phyloP scores from a whole-genome alignment of 2,329 filamentous ascomycete genomes.

The Endocalyx cinctus region DNA sequence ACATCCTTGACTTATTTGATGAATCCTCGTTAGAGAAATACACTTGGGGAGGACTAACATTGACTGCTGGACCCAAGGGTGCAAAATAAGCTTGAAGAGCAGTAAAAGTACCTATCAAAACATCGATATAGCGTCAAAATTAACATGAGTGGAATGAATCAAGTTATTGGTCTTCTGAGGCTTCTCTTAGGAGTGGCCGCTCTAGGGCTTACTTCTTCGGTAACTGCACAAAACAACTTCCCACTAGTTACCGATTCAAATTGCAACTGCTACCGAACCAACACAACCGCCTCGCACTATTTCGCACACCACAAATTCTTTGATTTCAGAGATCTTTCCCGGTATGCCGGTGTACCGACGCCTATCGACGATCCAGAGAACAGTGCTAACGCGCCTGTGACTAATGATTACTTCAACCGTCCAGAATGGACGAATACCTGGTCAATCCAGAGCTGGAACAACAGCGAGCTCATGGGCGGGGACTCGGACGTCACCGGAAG shows the following conservation, averaged over 20 bases:
- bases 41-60: too few species aligned
- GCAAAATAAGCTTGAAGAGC: too few species aligned
- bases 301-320: constrained; percentile 43
- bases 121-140: too few species aligned
- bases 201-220: too few species aligned
- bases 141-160: too few species aligned
- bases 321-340: constrained; percentile 41
- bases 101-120: too few species aligned
- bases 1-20: too few species aligned
- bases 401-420: constrained; percentile 25
- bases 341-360: constrained; percentile 30
- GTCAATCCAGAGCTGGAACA: constrained; percentile 32
- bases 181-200: too few species aligned
- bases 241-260: constrained; percentile 18
- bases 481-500: constrained; percentile 18
- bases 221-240: constrained; percentile 19
- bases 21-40: too few species aligned
- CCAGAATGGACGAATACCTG: constrained; percentile 25
- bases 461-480: constrained; percentile 22
- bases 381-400: constrained; percentile 21
- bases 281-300: constrained; percentile 38
- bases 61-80: too few species aligned
- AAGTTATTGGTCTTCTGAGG: too few species aligned
- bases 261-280: constrained; percentile 45
- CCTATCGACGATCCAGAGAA: constrained; percentile 22